Conservation (phyloP, 345 rosid genomes). For the Passiflora organensis region DNA sequence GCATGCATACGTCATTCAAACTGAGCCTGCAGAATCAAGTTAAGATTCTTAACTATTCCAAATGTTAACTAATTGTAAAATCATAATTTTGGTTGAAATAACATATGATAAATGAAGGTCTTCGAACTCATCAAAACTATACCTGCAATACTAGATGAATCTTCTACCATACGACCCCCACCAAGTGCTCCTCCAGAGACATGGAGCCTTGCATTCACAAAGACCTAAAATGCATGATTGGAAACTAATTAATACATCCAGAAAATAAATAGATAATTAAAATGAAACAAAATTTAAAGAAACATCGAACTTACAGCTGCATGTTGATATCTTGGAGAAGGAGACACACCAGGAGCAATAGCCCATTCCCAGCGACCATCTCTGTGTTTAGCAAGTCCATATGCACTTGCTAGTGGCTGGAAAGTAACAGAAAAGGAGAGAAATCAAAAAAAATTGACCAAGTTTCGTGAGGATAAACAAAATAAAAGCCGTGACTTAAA, state of each 20-base stretch:
- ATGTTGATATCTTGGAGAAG: slow-evolving; percentile 98
- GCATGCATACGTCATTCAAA: too few relatives aligned
- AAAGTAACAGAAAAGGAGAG: neutral
- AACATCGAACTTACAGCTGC: slow-evolving; percentile 74
- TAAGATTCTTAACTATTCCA: neutral
- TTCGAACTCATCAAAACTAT: neutral
- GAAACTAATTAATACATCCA: slow-evolving; percentile 11
- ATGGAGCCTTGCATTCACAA: slow-evolving; percentile 97
- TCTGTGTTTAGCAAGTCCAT: slow-evolving; percentile 98
- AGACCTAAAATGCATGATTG: slow-evolving; percentile 48
- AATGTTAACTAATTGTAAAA: neutral
- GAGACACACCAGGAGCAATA: slow-evolving; percentile 98
- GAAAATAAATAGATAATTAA: neutral
- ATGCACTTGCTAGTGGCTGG: slow-evolving; percentile 95
- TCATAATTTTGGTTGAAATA: neutral
- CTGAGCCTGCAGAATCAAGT: too few relatives aligned
- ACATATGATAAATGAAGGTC: neutral
- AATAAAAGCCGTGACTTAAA: too few relatives aligned
- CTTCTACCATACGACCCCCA: slow-evolving; percentile 99
- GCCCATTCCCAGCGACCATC: slow-evolving; percentile 99
- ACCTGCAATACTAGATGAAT: slow-evolving; percentile 98
- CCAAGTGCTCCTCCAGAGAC: slow-evolving; percentile 99
- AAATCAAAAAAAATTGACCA: too few relatives aligned
- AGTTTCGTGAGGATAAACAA: too few relatives aligned
- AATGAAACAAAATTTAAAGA: slow-evolving; percentile 10